Evolutionary conservation across 306 rosid genomes (phyloP).

Genomic region (Sophora flavescens): DNA sequence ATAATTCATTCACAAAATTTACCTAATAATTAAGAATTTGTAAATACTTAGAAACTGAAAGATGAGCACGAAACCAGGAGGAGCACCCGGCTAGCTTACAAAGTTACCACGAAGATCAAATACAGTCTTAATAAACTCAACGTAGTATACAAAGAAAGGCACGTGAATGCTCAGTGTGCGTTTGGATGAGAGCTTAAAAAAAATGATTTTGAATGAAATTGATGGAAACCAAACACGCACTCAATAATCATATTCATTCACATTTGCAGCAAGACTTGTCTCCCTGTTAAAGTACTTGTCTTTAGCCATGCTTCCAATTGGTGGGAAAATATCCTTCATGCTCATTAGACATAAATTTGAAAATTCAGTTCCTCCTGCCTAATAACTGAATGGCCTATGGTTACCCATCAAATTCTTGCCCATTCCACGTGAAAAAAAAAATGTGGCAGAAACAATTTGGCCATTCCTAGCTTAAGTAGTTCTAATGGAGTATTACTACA

Average conservation of each 20-base stretch:
- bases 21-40: neutral
- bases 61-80: neutral
- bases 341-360: neutral
- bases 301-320: neutral
- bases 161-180: neutral
- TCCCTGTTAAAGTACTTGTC: neutral
- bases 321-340: neutral
- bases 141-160: neutral
- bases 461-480: neutral
- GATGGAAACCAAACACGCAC: too few relatives aligned
- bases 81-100: neutral
- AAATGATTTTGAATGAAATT: too few relatives aligned
- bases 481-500: neutral
- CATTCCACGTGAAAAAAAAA: neutral
- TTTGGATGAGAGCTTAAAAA: too few relatives aligned
- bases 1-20: neutral
- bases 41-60: neutral
- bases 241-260: neutral
- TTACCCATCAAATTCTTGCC: neutral
- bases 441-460: neutral
- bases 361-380: neutral
- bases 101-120: neutral
- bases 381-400: neutral
- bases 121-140: too few relatives aligned
- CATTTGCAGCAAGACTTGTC: neutral